Evolutionary conservation across 225 moss, liverwort and hornwort species (phyloP), one percentile per base, ranked within the genome.

Genomic region (Takakia lepidozioides): DNA sequence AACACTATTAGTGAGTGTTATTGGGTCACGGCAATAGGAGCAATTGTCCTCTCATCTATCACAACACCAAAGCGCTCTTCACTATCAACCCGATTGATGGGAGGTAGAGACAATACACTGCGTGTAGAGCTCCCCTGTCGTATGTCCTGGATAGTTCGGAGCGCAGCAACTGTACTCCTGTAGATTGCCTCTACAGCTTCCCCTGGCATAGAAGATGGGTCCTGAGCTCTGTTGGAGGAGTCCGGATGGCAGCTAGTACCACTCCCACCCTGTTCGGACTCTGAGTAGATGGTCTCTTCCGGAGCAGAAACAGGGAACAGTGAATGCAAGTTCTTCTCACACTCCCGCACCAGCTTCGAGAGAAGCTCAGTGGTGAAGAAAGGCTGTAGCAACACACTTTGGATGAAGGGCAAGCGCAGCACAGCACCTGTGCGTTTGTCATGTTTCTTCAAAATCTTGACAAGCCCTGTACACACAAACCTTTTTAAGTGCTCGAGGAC

Each of bases 361-460:
- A 55, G 40, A 8, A 55, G 55, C 40, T 55, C 55, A 16, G 55
- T 55, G 25, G 55, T 55, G 45, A 21, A 47, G 21, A 57, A 57
- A 7, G 46, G 46, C 35, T 57, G 57, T 5, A 43, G 45, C 45
- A 57, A 19, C 18, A 57, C 46, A 16, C 14, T 27, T 26, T 57
- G 57, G 15, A 57, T 57, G n/a, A 45, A 47, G 19, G 57, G 57
- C 29, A 45, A 29, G 2, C 39, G 59, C 36, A 59, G 36, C 44
- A 48, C 17, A 17, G 36, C 49, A 14, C 49, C 38, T 7, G 59
- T 59, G 21, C 23, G 19, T 49, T 50, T 59, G 49, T 59, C 59
- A 13, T 59, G 49, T 35, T 59, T 59, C 49, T 59, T 59, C 15
- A 59, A 19, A 24, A 59, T 59, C 59, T 59, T 59, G 32, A 59